phyloP scores from a whole-genome alignment of 1,139 yeast genomes.

The Pichia sp. region DNA sequence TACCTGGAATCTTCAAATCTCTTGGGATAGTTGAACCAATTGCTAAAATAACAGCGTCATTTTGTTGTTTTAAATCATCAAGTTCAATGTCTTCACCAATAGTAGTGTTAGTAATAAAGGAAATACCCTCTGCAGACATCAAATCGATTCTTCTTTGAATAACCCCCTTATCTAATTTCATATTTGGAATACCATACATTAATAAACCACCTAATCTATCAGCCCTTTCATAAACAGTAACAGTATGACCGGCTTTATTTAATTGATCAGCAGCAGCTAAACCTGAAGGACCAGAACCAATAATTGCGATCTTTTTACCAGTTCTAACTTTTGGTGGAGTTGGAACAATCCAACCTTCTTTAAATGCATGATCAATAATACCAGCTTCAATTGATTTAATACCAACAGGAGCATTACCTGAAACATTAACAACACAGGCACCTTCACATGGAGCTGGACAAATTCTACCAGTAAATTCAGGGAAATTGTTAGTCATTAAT shows the following conservation, averaged over 20 bases:
- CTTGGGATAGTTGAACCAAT: slow-evolving; percentile 97
- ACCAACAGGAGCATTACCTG: slow-evolving; percentile 86
- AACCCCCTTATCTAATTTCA: slow-evolving; percentile 91
- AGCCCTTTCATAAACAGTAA: slow-evolving; percentile 87
- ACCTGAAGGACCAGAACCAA: slow-evolving; percentile 98
- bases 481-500: slow-evolving; percentile 96
- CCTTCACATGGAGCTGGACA: slow-evolving; percentile 99
- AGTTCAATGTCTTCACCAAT: slow-evolving; percentile 78
- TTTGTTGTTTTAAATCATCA: slow-evolving; percentile 54
- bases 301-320: slow-evolving; percentile 75
- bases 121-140: slow-evolving; percentile 85
- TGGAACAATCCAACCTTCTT: slow-evolving; percentile 94
- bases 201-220: slow-evolving; percentile 95
- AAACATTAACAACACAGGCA: slow-evolving; percentile 93
- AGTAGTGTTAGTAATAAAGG: slow-evolving; percentile 67
- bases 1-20: slow-evolving; percentile 90
- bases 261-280: slow-evolving; percentile 94
- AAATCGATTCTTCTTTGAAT: slow-evolving; percentile 92
- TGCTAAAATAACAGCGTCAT: slow-evolving; percentile 87
- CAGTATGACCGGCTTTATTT: slow-evolving; percentile 90
- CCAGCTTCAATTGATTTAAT: slow-evolving; percentile 95
- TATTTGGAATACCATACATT: slow-evolving; percentile 99
- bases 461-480: slow-evolving; percentile 96
- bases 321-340: slow-evolving; percentile 73
- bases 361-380: slow-evolving; percentile 92